These are phyloP conservation scores for Xerocomellus intermedius DNA, from an alignment of 768 basidiomycete species.

Conservation along the genomic window DNA sequence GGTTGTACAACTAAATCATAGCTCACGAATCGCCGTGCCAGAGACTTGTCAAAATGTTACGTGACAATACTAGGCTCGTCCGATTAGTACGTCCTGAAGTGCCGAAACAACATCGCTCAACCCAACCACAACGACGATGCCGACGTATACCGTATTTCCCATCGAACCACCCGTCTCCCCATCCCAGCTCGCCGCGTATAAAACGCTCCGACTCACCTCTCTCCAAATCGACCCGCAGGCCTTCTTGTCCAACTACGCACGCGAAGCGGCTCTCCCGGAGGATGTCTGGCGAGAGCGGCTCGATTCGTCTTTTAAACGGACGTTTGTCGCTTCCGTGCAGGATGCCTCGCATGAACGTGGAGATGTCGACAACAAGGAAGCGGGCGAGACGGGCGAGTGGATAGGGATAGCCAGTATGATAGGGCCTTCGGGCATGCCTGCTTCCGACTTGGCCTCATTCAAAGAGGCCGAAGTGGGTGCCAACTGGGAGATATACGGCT, in stretches of 20 bases:
- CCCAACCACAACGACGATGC: background rate
- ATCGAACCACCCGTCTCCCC: slow-evolving; percentile 12
- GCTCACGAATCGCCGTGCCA: too few species aligned
- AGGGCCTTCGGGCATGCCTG: slow-evolving; percentile 13
- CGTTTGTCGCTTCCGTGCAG: slow-evolving; percentile 14
- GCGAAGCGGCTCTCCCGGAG: slow-evolving; percentile 20
- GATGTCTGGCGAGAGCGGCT: slow-evolving; percentile 23
- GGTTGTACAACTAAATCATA: too few species aligned
- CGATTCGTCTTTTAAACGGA: slow-evolving; percentile 10
- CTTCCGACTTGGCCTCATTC: slow-evolving; percentile 10
- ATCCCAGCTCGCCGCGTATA: slow-evolving; percentile 26
- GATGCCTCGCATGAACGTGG: background rate
- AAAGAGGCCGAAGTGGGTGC: slow-evolving; percentile 8
- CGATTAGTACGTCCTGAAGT: background rate
- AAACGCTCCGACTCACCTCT: slow-evolving; percentile 19
- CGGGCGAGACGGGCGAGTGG: slow-evolving; percentile 12
- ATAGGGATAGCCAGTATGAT: slow-evolving; percentile 17
- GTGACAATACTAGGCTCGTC: too few species aligned
- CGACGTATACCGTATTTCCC: slow-evolving; percentile 17
- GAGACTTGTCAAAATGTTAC: too few species aligned
- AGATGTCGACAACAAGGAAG: background rate
- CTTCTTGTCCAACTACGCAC: slow-evolving; percentile 24
- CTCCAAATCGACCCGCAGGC: slow-evolving; percentile 22
- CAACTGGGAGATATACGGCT: slow-evolving; percentile 20
- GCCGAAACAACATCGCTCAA: background rate